Conservation (phyloP, 768 basidiomycete species). For the Amanita subjunquillea region DNA sequence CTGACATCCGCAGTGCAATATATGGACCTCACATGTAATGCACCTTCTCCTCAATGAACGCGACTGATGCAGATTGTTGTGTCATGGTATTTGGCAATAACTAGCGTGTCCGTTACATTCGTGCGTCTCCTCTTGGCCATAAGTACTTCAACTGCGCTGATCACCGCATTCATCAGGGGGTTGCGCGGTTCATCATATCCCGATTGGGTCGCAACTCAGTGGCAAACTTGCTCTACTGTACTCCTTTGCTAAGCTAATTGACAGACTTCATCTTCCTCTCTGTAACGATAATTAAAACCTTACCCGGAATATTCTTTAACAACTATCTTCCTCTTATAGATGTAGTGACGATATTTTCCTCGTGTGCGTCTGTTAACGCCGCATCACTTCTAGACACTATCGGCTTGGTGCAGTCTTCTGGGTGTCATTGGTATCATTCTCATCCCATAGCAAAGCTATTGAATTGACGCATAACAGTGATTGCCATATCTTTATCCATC, state of each 20-base stretch:
- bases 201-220: slow-evolving; percentile 44
- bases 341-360: slow-evolving; percentile 25
- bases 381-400: too few species aligned
- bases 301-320: slow-evolving; percentile 27
- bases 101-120: slow-evolving; percentile 57
- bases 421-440: slow-evolving; percentile 34
- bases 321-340: slow-evolving; percentile 30
- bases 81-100: too few species aligned
- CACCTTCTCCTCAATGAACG: too few species aligned
- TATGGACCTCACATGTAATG: too few species aligned
- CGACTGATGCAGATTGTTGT: too few species aligned
- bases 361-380: too few species aligned
- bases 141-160: neutral
- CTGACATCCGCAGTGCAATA: slow-evolving; percentile 49
- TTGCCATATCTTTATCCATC: slow-evolving; percentile 28
- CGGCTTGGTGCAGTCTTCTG: slow-evolving; percentile 40
- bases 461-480: slow-evolving; percentile 26
- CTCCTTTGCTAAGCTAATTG: neutral
- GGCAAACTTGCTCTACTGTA: slow-evolving; percentile 40
- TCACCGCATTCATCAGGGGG: slow-evolving; percentile 25
- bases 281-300: slow-evolving; percentile 26
- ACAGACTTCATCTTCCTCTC: neutral
- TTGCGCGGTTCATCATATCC: slow-evolving; percentile 51
- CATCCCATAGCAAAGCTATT: neutral
- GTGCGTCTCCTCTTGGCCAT: slow-evolving; percentile 17